Evolutionary conservation across 805 yeast genomes (phyloP).

Genomic region (Blastobotrys mokoenaii): DNA sequence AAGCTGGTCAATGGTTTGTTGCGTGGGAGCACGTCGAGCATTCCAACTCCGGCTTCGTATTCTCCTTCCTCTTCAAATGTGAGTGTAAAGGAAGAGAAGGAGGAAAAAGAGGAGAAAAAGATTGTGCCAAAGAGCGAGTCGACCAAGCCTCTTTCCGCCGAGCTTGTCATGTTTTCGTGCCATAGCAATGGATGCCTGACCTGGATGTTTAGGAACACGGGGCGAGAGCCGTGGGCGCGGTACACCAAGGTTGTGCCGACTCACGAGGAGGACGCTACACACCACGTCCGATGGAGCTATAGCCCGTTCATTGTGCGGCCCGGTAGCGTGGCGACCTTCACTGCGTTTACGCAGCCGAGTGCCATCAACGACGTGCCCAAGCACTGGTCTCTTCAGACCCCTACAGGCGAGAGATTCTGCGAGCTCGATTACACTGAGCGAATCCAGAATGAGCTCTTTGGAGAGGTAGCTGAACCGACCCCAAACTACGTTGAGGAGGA

Average conservation of each 20-base stretch:
- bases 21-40: background rate
- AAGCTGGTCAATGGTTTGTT: too few relatives aligned
- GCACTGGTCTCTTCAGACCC: conserved; percentile 5
- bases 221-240: conserved; percentile 13
- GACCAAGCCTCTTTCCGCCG: background rate
- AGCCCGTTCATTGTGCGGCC: conserved; percentile 3
- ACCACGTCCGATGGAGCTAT: background rate
- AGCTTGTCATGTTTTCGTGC: background rate
- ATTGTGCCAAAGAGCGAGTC: background rate
- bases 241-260: conserved; percentile 4
- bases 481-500: background rate
- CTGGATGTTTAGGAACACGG: conserved; percentile 9
- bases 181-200: conserved; percentile 3
- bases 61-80: background rate
- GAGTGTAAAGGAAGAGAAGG: background rate
- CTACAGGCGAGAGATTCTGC: conserved; percentile 1
- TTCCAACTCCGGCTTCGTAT: background rate
- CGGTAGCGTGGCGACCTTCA: conserved; percentile 4
- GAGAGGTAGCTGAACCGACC: background rate
- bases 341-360: conserved; percentile 5
- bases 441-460: background rate
- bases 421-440: conserved; percentile 1
- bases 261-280: background rate
- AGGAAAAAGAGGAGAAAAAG: background rate
- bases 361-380: conserved; percentile 2